Base-by-base conservation (phyloP, 352 stramenopile species). In the Pythium phragmitis region DNA sequence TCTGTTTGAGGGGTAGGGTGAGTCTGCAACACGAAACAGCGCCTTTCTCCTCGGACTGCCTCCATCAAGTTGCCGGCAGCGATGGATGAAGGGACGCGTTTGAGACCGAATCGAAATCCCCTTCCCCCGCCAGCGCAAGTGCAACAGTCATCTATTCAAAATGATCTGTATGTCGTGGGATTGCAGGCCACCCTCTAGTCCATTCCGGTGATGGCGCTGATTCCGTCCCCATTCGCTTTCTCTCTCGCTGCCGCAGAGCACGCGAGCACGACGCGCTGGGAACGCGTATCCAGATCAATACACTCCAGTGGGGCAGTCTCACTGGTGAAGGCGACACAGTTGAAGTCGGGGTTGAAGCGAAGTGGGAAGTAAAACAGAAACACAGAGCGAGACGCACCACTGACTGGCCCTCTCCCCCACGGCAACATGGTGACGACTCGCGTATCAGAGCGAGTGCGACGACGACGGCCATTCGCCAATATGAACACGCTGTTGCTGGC, bases 401-500 rank as follows among this genome's bases (percentile, higher is more conserved):
- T 13, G 4, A 12, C 45, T 23, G 12, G 14, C 13, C 6, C 12
- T n/a, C 39, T 19, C 8, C 17, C 39, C 39, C 14, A 46, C 39
- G 5, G 9, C 39, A 5, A 23, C 23, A 54, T 41, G 26, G 7
- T 28, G 7, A 54, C 6, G 7, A 28, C 17, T 17, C 48, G 7
- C 23, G 13, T 16, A 9, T 9, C 39, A 46, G 8, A 46, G 39
- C 17, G 39, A 8, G 11, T 7, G 36, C 30, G 34, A 43, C n/a
- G 6, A 26, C 19, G 45, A 34, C 42, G 17, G 19, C 30, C 73
- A 34, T 4, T 71, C 13, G 30, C 72, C 50, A 12, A 67, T 23
- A 36, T 64, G 58, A 52, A 11, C 26, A 16, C 46, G 26, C 7
- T 47, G 49, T 12, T 37, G 4, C 4, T 60, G 28, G 7, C 63